Evolutionary conservation across 129 eudicot species (phyloP).

Genomic region (Flaveria sonorensis): DNA sequence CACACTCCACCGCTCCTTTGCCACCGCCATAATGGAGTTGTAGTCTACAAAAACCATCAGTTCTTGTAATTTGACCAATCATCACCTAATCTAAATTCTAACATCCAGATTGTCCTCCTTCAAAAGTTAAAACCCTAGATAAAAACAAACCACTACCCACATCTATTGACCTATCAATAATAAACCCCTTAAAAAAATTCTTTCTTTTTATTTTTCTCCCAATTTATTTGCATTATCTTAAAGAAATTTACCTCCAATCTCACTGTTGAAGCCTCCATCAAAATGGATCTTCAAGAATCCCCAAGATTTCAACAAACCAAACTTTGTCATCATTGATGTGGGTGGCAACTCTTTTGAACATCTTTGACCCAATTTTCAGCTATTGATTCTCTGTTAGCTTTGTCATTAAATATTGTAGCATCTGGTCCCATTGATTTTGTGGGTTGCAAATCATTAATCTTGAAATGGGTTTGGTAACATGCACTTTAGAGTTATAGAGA

Average conservation of each 20-base stretch:
- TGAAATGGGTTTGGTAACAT: constrained; percentile 58
- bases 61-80: neutral
- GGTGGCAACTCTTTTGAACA: constrained; percentile 90
- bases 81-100: neutral
- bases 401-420: constrained; percentile 58
- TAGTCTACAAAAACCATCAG: no score
- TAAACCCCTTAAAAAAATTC: constrained; percentile 16
- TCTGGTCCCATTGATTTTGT: constrained; percentile 95
- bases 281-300: constrained; percentile 30
- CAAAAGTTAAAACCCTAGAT: constrained; percentile 34
- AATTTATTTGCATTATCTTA: neutral
- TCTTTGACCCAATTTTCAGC: constrained; percentile 74
- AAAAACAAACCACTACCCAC: constrained; percentile 11
- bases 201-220: constrained; percentile 3
- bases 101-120: constrained; percentile 13
- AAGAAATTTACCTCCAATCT: constrained; percentile 58
- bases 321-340: constrained; percentile 67
- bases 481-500: constrained; percentile 76
- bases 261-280: constrained; percentile 35
- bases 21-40: no score
- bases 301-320: constrained; percentile 37
- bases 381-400: constrained; percentile 63
- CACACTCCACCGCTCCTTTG: no score
- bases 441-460: constrained; percentile 83
- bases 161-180: constrained; percentile 25